Base-by-base conservation (phyloP, 257 asterid genomes). In the Eustoma russellianum region DNA sequence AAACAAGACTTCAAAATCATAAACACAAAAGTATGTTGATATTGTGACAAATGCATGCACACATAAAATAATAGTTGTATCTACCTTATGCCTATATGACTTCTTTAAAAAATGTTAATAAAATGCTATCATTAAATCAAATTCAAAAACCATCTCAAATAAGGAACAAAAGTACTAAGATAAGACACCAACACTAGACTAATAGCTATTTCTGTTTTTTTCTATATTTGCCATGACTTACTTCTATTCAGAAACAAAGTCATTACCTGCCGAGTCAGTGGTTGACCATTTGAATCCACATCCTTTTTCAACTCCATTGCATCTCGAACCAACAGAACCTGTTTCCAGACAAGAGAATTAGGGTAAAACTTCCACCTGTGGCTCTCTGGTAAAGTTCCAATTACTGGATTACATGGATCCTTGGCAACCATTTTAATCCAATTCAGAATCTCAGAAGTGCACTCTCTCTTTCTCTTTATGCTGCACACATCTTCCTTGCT, bases 321-420 rank as follows among this genome's bases (percentile, higher is more conserved):
- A 51, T 75, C 83, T 52, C 95, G 91, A 70, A 66, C 75, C 72
- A 64, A 48, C 57, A 92, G 70, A 71, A 76, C 61, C 75, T 78
- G 83, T 77, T 83, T 92, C 95, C 95, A 88, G 13, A 52, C 57
- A 60, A 59, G 51, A 48, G 88, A 88, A 54, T 35, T 60, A 35
- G 89, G 80, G 47, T 74, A 70, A 53, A 41, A 17, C 68, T 83
- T 92, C 99, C 99, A 92, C 66, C 75, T 83, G 15, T 72, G 74
- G 51, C 58, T 74, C 46, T 79, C 83, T 0, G 97, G 95, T 28
- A 92, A 53, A 1, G 61, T 33, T 35, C 72, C 88, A 53, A 74
- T 64, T 19, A 65, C 66, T 5, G 77, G 74, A 64, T 74, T 59
- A 38, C 82, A 77, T 33, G 96, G 97, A 67, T 88, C 78, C 70